Evolutionary conservation across 2,329 filamentous ascomycete genomes (phyloP).

Genomic region (Taxawa tesnikishii): DNA sequence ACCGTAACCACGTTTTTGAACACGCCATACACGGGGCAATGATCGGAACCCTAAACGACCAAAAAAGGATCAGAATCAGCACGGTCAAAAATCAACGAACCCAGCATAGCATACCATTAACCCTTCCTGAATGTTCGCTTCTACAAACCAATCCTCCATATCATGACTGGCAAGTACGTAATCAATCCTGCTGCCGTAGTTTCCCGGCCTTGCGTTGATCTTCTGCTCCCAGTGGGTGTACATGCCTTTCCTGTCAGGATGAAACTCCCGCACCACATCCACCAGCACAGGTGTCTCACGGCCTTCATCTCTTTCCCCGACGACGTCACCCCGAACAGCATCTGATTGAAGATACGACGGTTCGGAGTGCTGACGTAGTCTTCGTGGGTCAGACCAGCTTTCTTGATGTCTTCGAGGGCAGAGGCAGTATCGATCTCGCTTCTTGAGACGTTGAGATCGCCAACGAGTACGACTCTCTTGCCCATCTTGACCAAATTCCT

Average conservation of each 20-base stretch:
- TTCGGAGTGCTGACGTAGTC: conserved; percentile 63
- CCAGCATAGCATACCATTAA: conserved; percentile 46
- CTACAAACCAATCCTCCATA: conserved; percentile 68
- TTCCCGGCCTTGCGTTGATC: conserved; percentile 88
- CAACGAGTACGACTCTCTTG: conserved; percentile 74
- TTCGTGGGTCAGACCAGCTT: conserved; percentile 53
- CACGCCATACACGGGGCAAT: conserved; percentile 81
- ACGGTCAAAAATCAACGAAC: neutral
- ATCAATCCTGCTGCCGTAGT: conserved; percentile 86
- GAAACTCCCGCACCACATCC: conserved; percentile 74
- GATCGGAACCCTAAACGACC: conserved; percentile 61
- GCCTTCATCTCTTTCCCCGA: conserved; percentile 54
- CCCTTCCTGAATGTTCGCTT: conserved; percentile 83
- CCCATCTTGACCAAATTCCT: conserved; percentile 71
- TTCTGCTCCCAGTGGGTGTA: conserved; percentile 96
- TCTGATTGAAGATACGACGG: conserved; percentile 70
- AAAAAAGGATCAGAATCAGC: no score
- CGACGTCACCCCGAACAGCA: conserved; percentile 63
- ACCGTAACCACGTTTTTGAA: conserved; percentile 50
- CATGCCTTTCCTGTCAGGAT: conserved; percentile 74
- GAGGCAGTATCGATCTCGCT: conserved; percentile 65
- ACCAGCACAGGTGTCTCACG: conserved; percentile 61
- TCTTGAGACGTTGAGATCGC: conserved; percentile 73
- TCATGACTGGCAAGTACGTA: conserved; percentile 75
- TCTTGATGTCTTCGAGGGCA: conserved; percentile 57